These are phyloP conservation scores for Arachis monticola DNA, from an alignment of 331 rosid genomes.

Conservation along the genomic window DNA sequence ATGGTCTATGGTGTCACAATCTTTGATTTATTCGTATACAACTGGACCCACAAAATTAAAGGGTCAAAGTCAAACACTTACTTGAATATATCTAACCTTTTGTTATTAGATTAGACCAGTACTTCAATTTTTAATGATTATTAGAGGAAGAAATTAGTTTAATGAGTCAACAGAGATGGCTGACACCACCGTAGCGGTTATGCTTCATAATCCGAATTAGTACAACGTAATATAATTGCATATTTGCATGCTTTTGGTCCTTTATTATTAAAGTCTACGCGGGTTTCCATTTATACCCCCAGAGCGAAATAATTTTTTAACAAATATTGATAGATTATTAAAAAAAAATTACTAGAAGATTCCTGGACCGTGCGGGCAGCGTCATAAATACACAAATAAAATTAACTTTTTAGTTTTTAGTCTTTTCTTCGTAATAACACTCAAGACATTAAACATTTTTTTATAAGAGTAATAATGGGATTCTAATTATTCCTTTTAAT, in stretches of 20 bases:
- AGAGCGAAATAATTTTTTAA: neutral
- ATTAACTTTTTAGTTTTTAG: neutral
- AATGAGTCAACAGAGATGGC: constrained; percentile 28
- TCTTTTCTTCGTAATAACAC: neutral
- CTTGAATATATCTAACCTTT: too few relatives aligned
- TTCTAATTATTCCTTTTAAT: too few relatives aligned
- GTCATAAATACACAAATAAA: neutral
- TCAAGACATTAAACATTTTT: too few relatives aligned
- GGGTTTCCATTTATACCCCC: constrained; percentile 28
- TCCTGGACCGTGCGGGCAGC: neutral
- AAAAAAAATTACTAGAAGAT: neutral
- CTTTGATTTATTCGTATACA: neutral
- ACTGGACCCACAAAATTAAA: neutral
- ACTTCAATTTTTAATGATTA: neutral
- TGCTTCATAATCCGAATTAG: neutral
- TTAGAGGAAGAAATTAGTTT: neutral
- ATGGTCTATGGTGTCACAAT: neutral
- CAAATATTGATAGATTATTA: neutral
- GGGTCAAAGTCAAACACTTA: neutral
- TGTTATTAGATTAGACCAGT: too few relatives aligned
- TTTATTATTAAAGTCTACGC: neutral
- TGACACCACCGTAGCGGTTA: neutral
- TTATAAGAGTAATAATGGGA: too few relatives aligned
- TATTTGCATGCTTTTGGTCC: neutral
- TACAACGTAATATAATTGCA: too few relatives aligned